These are phyloP conservation scores for Coemansia nantahalensis DNA, from an alignment of 192 early-diverging fungal genomes.

Conservation along the genomic window DNA sequence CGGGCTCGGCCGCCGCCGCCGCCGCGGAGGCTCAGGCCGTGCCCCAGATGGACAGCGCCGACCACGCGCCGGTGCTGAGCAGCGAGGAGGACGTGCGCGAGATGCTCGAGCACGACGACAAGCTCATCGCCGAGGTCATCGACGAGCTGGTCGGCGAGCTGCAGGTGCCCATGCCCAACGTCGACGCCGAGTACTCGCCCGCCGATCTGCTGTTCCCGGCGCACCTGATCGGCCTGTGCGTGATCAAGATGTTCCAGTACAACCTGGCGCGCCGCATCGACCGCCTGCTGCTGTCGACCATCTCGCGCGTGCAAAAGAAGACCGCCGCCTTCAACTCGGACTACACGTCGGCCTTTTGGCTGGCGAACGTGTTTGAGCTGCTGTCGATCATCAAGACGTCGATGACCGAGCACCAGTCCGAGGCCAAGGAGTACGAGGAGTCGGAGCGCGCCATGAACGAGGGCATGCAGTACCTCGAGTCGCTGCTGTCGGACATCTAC, in stretches of 20 bases:
- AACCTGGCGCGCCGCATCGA: slow-evolving; percentile 82
- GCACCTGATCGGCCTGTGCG: slow-evolving; percentile 82
- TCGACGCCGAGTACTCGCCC: slow-evolving; percentile 66
- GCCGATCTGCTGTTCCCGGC: slow-evolving; percentile 89
- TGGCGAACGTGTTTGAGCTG: slow-evolving; percentile 95
- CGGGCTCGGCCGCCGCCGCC: neutral
- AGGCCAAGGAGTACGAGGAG: slow-evolving; percentile 61
- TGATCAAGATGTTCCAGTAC: slow-evolving; percentile 83
- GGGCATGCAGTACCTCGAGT: slow-evolving; percentile 86
- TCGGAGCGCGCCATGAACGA: slow-evolving; percentile 77
- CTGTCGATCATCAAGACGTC: slow-evolving; percentile 84
- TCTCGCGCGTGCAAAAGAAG: slow-evolving; percentile 75
- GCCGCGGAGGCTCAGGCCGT: neutral
- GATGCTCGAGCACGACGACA: slow-evolving; percentile 62
- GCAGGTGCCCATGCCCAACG: slow-evolving; percentile 84
- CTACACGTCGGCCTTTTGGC: slow-evolving; percentile 86
- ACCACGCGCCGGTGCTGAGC: slow-evolving; percentile 12
- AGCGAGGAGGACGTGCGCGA: slow-evolving; percentile 47
- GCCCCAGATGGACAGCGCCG: slow-evolving; percentile 5
- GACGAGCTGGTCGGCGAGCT: slow-evolving; percentile 85
- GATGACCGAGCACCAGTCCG: slow-evolving; percentile 67
- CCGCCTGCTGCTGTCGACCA: slow-evolving; percentile 80
- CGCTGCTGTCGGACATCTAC: slow-evolving; percentile 91
- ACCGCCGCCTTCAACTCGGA: slow-evolving; percentile 57
- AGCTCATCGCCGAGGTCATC: slow-evolving; percentile 77